Base-by-base conservation (phyloP, 2,329 filamentous ascomycete species). In the Trichoderma atroviride region DNA sequence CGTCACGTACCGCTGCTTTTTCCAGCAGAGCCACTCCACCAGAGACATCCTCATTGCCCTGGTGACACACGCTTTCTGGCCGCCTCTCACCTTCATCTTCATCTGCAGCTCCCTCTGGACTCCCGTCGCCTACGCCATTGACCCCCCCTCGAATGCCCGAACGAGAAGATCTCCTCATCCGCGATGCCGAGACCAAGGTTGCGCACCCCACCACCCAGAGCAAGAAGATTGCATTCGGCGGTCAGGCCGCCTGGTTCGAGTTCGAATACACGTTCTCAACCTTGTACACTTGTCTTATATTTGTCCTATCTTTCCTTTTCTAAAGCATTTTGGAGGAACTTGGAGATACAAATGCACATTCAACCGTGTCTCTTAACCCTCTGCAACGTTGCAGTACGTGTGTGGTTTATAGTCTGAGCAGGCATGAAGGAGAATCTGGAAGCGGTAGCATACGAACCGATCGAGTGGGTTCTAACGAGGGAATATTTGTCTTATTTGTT, bases 41-140 rank as follows among this genome's bases (percentile, higher is more conserved):
- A 78, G 78, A 71, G 79, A 81, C 11, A 77, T 83, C n/a, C 78
- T 88, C 19, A 74, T 85, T 59, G 83, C 83, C 72, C 79, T 90
- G 4, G 75, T 90, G 52, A 88, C 87, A 0, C 87, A 89, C 75
- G 86, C 86, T 14, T 86, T 86, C 78, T 90, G 88, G 88, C 87
- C 87, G 6, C 88, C 88, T 0, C 74, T 89, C 55, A 85, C 86
- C 0, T 89, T 87, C 78, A 73, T 88, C 55, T 85, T 86, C 74
- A 82, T 86, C 59, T 84, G 83, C 79, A 83, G 80, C 62, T 85
- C 85, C 0, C 78, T 87, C 31, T 88, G 86, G 85, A 87, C 83
- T 0, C 88, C 88, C 0, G 81, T 91, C 57, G 81, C 81, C 1
- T 91, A 91, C 74, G 86, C 87, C 29, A 85, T 90, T 66, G 85